Percentiles rank a stretch among this genome's conserved stretches.
Evolutionary conservation across 306 rosid species (phyloP).

Genomic region (Begonia loranthoides): DNA sequence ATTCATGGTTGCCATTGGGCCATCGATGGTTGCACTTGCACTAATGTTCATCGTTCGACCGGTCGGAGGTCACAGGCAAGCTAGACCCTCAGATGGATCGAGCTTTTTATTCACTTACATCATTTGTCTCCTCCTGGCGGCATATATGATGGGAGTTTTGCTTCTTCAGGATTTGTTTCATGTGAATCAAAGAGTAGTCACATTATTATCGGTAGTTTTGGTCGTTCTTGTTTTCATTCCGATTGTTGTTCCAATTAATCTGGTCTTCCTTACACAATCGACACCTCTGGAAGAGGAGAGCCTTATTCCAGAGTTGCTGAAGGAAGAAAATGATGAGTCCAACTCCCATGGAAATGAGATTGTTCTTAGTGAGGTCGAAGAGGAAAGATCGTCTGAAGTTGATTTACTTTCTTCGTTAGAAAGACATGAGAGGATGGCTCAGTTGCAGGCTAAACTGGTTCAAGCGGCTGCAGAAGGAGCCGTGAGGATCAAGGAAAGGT

Average conservation of each 20-base stretch:
- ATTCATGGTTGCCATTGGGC: conserved; percentile 56
- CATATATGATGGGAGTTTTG: conserved; percentile 50
- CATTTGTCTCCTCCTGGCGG: conserved; percentile 56
- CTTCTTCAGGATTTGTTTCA: conserved; percentile 30
- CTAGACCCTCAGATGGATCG: conserved; percentile 35
- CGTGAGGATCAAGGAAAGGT: conserved; percentile 24
- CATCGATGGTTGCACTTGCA: conserved; percentile 36
- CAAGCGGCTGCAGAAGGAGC: conserved; percentile 47
- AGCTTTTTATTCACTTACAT: conserved; percentile 46
- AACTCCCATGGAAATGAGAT: conserved; percentile 14
- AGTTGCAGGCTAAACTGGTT: conserved; percentile 38
- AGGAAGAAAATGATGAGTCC: conserved; percentile 7
- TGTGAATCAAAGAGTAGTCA: conserved; percentile 26
- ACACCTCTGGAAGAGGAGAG: conserved; percentile 24
- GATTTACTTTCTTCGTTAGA: conserved; percentile 40
- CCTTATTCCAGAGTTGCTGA: conserved; percentile 27
- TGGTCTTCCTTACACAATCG: conserved; percentile 40
- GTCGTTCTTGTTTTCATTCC: conserved; percentile 40
- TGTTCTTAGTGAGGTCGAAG: conserved; percentile 32
- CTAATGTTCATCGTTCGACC: conserved; percentile 60
- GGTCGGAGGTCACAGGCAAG: conserved; percentile 31
- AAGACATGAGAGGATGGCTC: conserved; percentile 42
- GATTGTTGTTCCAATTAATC: conserved; percentile 28
- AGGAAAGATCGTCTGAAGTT: conserved; percentile 31
- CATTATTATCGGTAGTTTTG: conserved; percentile 19